These are phyloP conservation scores for Talaromyces adpressus DNA, from an alignment of 495 filamentous ascomycete species.

Conservation along the genomic window DNA sequence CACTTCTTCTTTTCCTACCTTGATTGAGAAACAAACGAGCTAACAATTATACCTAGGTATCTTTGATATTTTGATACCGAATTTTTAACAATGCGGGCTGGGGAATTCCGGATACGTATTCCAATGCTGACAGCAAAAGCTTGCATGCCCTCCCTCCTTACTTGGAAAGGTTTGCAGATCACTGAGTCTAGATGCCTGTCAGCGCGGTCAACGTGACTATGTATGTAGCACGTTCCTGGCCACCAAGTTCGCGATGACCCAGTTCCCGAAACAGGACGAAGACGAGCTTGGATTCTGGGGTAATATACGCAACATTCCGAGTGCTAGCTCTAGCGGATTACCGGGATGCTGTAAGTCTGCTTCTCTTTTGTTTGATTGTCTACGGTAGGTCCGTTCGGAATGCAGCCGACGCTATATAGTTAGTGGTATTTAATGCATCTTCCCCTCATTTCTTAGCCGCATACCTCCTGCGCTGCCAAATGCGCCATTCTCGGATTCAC, in stretches of 20 bases:
- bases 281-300: neutral
- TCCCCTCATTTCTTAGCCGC: neutral
- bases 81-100: neutral
- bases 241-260: neutral
- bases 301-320: neutral
- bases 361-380: neutral
- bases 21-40: neutral
- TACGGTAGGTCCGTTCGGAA: neutral
- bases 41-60: neutral
- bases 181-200: neutral
- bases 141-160: neutral
- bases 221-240: neutral
- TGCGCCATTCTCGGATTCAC: neutral
- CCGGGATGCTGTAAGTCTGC: neutral
- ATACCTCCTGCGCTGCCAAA: neutral
- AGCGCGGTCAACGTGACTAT: neutral
- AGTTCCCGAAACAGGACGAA: neutral
- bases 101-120: neutral
- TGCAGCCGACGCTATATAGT: neutral
- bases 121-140: neutral
- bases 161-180: neutral
- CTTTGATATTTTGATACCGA: neutral
- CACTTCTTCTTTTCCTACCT: neutral
- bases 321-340: neutral
- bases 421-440: neutral